phyloP scores from a whole-genome alignment of 2,329 filamentous ascomycete species.

The Phyllosticta ampelicida region DNA sequence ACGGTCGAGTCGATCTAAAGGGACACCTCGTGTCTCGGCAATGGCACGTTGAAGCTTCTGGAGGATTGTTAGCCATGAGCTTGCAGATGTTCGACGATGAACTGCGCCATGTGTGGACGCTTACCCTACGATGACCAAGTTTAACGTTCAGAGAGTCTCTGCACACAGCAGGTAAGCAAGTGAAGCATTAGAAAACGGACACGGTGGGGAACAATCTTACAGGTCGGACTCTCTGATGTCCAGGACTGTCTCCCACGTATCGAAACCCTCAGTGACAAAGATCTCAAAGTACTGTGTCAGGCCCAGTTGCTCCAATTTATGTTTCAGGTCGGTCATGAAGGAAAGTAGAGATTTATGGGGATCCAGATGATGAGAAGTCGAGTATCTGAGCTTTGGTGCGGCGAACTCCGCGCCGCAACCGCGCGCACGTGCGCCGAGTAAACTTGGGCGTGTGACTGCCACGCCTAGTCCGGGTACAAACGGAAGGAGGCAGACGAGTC shows the following conservation, averaged over 20 bases:
- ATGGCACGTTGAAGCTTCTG: constrained; percentile 78
- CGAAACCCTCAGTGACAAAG: constrained; percentile 71
- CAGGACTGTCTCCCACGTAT: constrained; percentile 72
- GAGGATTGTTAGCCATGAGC: neutral
- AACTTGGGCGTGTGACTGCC: neutral
- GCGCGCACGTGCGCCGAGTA: neutral
- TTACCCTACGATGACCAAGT: constrained; percentile 67
- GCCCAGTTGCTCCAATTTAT: constrained; percentile 63
- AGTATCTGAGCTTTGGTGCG: neutral
- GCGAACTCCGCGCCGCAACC: neutral
- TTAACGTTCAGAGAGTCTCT: constrained; percentile 68
- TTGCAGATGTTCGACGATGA: neutral
- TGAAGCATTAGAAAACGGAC: neutral
- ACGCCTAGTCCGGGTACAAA: neutral
- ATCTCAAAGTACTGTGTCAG: constrained; percentile 64
- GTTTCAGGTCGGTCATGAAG: constrained; percentile 54
- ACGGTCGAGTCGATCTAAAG: constrained; percentile 13
- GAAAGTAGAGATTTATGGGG: neutral
- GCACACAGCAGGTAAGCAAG: constrained; percentile 9
- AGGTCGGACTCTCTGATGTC: constrained; percentile 79
- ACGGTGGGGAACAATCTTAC: constrained; percentile 40
- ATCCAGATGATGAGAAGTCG: neutral
- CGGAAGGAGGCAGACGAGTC: neutral
- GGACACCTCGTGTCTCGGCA: constrained; percentile 55
- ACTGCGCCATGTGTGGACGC: constrained; percentile 18